These are phyloP conservation scores for Medakamo hakoo DNA, from an alignment of 139 green algal genomes.

Conservation along the genomic window DNA sequence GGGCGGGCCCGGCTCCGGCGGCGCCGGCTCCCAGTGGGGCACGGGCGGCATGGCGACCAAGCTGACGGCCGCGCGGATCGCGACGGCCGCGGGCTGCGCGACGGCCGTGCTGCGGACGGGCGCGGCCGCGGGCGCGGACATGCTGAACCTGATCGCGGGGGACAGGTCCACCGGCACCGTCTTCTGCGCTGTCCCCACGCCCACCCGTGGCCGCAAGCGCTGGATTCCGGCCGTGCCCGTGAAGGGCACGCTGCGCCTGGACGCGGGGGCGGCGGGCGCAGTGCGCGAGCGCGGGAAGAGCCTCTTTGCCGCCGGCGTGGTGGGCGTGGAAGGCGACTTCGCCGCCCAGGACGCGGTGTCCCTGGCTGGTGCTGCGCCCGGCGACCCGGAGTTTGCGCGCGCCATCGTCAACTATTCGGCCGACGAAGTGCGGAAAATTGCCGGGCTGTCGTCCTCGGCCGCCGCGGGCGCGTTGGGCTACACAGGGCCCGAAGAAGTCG, in stretches of 20 bases:
- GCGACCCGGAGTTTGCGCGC: conserved; percentile 60
- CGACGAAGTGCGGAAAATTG: conserved; percentile 21
- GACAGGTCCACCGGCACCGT: conserved; percentile 18
- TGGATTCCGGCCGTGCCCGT: conserved; percentile 64
- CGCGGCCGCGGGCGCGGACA: conserved; percentile 7
- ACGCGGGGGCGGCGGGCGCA: conserved; percentile 51
- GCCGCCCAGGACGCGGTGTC: conserved; percentile 45
- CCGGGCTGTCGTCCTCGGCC: conserved; percentile 21
- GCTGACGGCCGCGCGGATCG: conserved; percentile 79
- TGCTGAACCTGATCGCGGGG: conserved; percentile 33
- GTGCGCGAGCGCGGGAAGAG: conserved; percentile 49
- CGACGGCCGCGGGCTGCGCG: conserved; percentile 61
- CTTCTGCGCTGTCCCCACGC: conserved; percentile 37
- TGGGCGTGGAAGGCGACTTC: conserved; percentile 36
- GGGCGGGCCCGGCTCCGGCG: conserved; percentile 9
- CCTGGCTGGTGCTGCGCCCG: conserved; percentile 39
- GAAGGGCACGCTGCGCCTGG: conserved; percentile 45
- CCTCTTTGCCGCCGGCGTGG: conserved; percentile 66
- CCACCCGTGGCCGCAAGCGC: conserved; percentile 51
- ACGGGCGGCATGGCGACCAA: conserved; percentile 92
- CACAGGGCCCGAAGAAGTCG: conserved; percentile 33
- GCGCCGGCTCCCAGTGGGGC: conserved; percentile 61
- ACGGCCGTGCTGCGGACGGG: conserved; percentile 36
- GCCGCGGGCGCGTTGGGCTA: conserved; percentile 30
- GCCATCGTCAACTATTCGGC: conserved; percentile 64